phyloP scores from a whole-genome alignment of 2,329 filamentous ascomycete species.

The Aspergillus felis region DNA sequence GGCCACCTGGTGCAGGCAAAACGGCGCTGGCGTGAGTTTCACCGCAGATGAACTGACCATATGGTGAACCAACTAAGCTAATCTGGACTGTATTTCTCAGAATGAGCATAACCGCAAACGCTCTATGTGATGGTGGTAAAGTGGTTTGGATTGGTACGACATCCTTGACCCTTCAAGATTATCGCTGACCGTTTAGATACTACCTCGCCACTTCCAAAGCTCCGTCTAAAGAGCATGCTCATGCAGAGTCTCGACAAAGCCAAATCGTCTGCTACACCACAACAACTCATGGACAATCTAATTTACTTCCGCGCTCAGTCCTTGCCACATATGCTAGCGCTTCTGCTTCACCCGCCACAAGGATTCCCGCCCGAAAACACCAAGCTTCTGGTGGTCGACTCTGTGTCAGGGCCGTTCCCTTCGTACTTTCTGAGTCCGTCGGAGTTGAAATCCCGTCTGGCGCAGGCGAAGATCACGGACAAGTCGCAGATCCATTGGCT shows the following conservation, averaged over 20 bases:
- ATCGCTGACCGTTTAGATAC: conserved; percentile 39
- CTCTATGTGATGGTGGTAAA: conserved; percentile 55
- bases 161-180: not conserved
- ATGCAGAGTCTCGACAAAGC: conserved; percentile 8
- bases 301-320: conserved; percentile 60
- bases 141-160: conserved; percentile 81
- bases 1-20: conserved; percentile 81
- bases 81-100: conserved; percentile 46
- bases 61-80: not conserved
- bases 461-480: conserved; percentile 30
- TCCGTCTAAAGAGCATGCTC: conserved; percentile 49
- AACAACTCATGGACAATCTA: conserved; percentile 49
- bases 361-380: conserved; percentile 61
- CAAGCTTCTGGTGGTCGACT: conserved; percentile 71
- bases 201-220: conserved; percentile 45
- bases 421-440: conserved; percentile 66
- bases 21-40: conserved; percentile 69
- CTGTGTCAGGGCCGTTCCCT: conserved; percentile 71
- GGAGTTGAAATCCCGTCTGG: conserved; percentile 28
- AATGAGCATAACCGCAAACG: conserved; percentile 63
- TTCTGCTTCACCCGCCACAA: conserved; percentile 65
- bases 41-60: not conserved
- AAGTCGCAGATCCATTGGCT: conserved; percentile 40
- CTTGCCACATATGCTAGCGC: conserved; percentile 64
- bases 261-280: conserved; percentile 6